These are phyloP conservation scores for Suhomyces vadensis DNA, from an alignment of 805 yeast genomes.

Conservation along the genomic window DNA sequence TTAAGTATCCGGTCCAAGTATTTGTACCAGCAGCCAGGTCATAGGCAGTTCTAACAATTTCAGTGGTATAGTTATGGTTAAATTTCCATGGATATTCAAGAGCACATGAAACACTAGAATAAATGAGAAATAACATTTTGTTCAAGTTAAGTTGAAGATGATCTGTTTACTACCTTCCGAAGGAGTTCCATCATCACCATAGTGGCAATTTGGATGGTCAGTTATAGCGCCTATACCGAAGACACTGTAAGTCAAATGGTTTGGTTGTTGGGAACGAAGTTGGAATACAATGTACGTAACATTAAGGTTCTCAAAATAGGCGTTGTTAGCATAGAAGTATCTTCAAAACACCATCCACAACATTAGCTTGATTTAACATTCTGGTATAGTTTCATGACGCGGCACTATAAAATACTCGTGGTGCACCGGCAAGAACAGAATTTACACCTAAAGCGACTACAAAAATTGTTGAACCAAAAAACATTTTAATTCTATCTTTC, in stretches of 20 bases:
- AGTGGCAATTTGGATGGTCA: slow-evolving; percentile 7
- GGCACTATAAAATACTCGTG: too few relatives aligned
- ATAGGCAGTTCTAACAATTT: background rate
- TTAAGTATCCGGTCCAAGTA: slow-evolving; percentile 2
- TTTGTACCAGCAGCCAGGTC: slow-evolving; percentile 3
- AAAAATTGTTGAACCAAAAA: too few relatives aligned
- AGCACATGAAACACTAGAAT: slow-evolving; percentile 10
- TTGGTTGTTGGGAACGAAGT: background rate
- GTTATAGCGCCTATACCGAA: slow-evolving; percentile 4
- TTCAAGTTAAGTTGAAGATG: too few relatives aligned
- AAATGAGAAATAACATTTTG: too few relatives aligned
- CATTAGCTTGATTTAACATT: background rate
- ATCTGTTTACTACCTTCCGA: background rate
- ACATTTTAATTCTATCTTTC: too few relatives aligned
- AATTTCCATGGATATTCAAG: slow-evolving; percentile 6
- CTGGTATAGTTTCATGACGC: background rate
- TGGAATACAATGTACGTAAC: slow-evolving; percentile 6
- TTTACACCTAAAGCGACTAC: too few relatives aligned
- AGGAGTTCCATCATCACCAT: slow-evolving; percentile 10
- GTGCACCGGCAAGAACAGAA: too few relatives aligned
- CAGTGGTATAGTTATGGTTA: slow-evolving; percentile 6
- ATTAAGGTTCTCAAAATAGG: background rate
- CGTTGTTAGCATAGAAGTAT: slow-evolving; percentile 1
- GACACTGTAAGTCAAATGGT: slow-evolving; percentile 10
- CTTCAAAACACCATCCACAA: background rate